Evolutionary conservation across 305 asterid species (phyloP).

Genomic region (Fraxinus dipetala): DNA sequence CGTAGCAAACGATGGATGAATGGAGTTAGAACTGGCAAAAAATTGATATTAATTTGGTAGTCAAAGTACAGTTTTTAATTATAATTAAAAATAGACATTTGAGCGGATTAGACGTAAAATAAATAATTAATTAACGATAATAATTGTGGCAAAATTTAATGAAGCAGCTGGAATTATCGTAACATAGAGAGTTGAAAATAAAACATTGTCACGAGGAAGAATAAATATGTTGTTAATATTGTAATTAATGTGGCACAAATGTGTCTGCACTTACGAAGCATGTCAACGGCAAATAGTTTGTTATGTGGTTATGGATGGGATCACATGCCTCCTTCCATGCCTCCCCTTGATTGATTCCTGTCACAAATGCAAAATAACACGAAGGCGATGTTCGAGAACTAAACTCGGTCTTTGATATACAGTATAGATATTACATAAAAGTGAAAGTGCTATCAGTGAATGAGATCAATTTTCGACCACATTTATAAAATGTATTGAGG

Average conservation of each 20-base stretch:
- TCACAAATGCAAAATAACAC: background rate
- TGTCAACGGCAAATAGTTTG: conserved; percentile 2
- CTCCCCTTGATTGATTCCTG: background rate
- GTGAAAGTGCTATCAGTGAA: background rate
- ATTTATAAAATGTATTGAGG: background rate
- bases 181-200: conserved; percentile 8
- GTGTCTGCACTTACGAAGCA: conserved; percentile 1
- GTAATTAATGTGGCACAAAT: conserved; percentile 2
- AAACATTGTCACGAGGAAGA: conserved; percentile 6
- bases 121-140: background rate
- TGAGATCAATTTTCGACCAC: background rate
- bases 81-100: background rate
- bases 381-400: background rate
- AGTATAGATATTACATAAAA: background rate
- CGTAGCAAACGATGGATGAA: conserved; percentile 1
- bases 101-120: conserved; percentile 2
- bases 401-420: background rate
- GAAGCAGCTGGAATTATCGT: conserved; percentile 2
- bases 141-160: background rate
- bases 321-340: conserved; percentile 4
- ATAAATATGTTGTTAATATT: background rate
- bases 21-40: background rate
- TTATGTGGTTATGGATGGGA: conserved; percentile 1
- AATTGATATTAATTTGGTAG: background rate
- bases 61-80: background rate